Base-by-base conservation (phyloP, 495 filamentous ascomycete genomes). In the Penicillium longicatenatum region DNA sequence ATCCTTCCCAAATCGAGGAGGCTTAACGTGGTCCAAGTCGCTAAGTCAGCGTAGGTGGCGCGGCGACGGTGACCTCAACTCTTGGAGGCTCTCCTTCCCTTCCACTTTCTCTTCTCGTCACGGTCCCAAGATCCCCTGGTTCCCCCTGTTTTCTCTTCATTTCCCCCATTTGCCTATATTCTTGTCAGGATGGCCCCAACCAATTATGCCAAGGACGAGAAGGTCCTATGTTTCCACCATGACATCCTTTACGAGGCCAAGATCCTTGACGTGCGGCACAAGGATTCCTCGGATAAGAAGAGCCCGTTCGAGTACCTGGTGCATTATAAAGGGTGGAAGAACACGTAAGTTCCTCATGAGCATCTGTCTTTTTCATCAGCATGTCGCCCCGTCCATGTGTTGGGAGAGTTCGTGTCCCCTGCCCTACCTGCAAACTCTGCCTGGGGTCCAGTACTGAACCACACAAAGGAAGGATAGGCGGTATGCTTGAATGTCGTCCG, bases 251-350 rank as follows among this genome's bases (percentile, higher is more conserved):
- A 98, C 69, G 94, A 98, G 74, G 93, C 94, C 56, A 97, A 97
- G 75, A 87, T 98, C 42, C 78, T 97, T 35, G 93, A 97, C 43
- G 71, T 82, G 31, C 81, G 80, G 54, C 81, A 85, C 51, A 80
- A 82, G 45, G 79, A 89, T 42, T 76, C 80, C 11, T 84, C 82
- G 21, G 87, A 90, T 72, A 86, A 86, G 72, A 89, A 89, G 64
- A 90, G 87, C 46, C 82, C 86, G 42, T 89, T 82, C 57, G 85
- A 89, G 68, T 98, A 94, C 70, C 89, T 89, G 60, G 91, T 98
- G 47, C 94, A 98, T 73, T 98, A 98, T 76, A 97, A 97, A 71
- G 94, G 94, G 58, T 98, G 94, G 94, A 98, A 98, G 76, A 90
- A 90, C 69, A 96, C 92, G 86, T 91, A 77, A 73, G 88, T 89